Evolutionary conservation across 495 filamentous ascomycete species (phyloP).

Genomic region (Neurospora terricola): DNA sequence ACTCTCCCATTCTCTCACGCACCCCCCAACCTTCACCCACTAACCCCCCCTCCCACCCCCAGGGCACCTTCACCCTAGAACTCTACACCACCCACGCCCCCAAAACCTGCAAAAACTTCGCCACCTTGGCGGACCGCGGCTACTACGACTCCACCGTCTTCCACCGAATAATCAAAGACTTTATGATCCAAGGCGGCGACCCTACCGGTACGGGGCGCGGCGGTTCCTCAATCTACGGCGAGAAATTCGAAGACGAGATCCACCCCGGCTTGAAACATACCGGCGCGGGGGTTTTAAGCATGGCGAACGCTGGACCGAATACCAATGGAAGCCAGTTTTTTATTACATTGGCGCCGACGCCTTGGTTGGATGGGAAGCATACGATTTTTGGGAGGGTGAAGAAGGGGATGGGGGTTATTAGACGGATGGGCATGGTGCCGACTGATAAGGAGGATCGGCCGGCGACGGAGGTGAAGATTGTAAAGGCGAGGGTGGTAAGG

Average conservation of each 20-base stretch:
- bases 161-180: conserved; percentile 91
- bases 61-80: conserved; percentile 78
- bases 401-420: conserved; percentile 69
- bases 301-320: conserved; percentile 92
- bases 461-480: conserved; percentile 72
- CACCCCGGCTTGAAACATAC: conserved; percentile 70
- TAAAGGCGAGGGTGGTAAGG: conserved; percentile 57
- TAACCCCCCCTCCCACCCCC: conserved; percentile 12
- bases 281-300: conserved; percentile 83
- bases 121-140: conserved; percentile 61
- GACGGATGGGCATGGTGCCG: conserved; percentile 85
- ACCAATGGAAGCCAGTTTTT: conserved; percentile 89
- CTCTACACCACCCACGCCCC: conserved; percentile 54
- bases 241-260: conserved; percentile 94
- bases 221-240: conserved; percentile 83
- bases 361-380: conserved; percentile 96
- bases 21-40: not conserved
- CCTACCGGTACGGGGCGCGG: conserved; percentile 93
- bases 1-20: not conserved
- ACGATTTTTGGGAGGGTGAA: conserved; percentile 95
- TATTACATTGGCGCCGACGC: conserved; percentile 87
- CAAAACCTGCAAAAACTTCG: conserved; percentile 82
- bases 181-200: conserved; percentile 96
- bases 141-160: conserved; percentile 83
- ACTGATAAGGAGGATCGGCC: conserved; percentile 75